Conservation (phyloP, 2,329 filamentous ascomycete genomes). For the Colletotrichum orchidophilum region DNA sequence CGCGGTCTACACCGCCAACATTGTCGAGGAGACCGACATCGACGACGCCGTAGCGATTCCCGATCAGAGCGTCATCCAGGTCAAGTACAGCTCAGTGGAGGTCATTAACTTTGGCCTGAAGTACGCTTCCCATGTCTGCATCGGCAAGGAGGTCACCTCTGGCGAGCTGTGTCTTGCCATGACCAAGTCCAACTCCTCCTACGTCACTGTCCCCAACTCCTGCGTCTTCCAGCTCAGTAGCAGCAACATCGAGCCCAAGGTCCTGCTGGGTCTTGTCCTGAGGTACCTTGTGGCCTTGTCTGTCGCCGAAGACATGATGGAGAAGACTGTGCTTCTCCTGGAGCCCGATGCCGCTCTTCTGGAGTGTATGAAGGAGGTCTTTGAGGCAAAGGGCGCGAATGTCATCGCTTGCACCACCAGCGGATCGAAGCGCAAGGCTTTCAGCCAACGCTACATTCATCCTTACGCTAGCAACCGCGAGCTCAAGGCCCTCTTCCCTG, state of each 20-base stretch:
- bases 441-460: slow-evolving; percentile 38
- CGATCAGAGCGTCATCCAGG: slow-evolving; percentile 38
- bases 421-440: neutral
- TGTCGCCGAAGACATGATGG: slow-evolving; percentile 23
- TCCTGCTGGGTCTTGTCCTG: slow-evolving; percentile 38
- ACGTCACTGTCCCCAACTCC: slow-evolving; percentile 38
- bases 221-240: slow-evolving; percentile 33
- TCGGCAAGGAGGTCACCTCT: slow-evolving; percentile 42
- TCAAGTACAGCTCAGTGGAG: slow-evolving; percentile 48
- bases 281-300: slow-evolving; percentile 38
- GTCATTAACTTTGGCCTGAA: slow-evolving; percentile 39
- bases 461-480: slow-evolving; percentile 39
- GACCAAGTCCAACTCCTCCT: slow-evolving; percentile 46
- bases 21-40: slow-evolving; percentile 31
- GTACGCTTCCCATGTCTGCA: slow-evolving; percentile 42
- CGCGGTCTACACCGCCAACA: slow-evolving; percentile 36
- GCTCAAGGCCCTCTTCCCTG: slow-evolving; percentile 41
- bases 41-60: slow-evolving; percentile 5
- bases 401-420: slow-evolving; percentile 39
- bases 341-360: slow-evolving; percentile 44
- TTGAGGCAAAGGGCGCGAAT: slow-evolving; percentile 7
- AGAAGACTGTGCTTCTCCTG: slow-evolving; percentile 42
- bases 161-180: slow-evolving; percentile 41
- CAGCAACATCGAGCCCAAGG: slow-evolving; percentile 28
- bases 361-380: slow-evolving; percentile 38